A percentile compares a stretch with the other conserved stretches of the same genome.
Evolutionary conservation across 352 stramenopile species (phyloP).

Genomic region (Phytophthora macrochlamydospora): DNA sequence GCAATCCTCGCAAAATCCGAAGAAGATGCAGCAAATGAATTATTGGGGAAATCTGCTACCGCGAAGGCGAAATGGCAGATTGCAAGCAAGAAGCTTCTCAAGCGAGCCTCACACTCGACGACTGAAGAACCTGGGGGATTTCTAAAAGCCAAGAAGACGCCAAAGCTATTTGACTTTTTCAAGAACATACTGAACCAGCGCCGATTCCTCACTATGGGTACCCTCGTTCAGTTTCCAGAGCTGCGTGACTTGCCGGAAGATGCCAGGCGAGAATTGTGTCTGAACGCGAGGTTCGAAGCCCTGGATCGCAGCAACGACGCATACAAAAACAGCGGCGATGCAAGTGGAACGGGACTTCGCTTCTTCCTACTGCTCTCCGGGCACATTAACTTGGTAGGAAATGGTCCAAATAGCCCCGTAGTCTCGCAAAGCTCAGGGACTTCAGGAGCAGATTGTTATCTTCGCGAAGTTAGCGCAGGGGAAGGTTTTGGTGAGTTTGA

Average conservation of each 20-base stretch:
- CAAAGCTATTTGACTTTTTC: slow-evolving; percentile 68
- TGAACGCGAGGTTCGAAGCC: slow-evolving; percentile 62
- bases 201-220: slow-evolving; percentile 60
- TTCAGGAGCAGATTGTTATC: slow-evolving; percentile 16
- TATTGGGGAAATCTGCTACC: slow-evolving; percentile 36
- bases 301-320: slow-evolving; percentile 52
- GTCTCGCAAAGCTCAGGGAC: slow-evolving; percentile 3
- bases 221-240: slow-evolving; percentile 54
- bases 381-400: slow-evolving; percentile 46
- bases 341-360: slow-evolving; percentile 20
- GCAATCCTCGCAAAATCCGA: slow-evolving; percentile 50
- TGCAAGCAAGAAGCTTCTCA: slow-evolving; percentile 43
- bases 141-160: slow-evolving; percentile 25
- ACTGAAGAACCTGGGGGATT: slow-evolving; percentile 11
- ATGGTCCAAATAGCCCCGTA: slow-evolving; percentile 24
- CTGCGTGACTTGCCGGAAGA: slow-evolving; percentile 45
- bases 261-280: slow-evolving; percentile 45
- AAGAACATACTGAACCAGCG: slow-evolving; percentile 75
- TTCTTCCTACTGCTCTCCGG: slow-evolving; percentile 64
- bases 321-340: slow-evolving; percentile 44
- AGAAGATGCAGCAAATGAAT: slow-evolving; percentile 52
- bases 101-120: slow-evolving; percentile 13
- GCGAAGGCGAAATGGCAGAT: slow-evolving; percentile 58
- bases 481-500: slow-evolving; percentile 74
- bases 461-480: slow-evolving; percentile 45